A percentile compares a stretch with the other conserved stretches of the same genome.
These are phyloP conservation scores for Parsonsia alboflavescens DNA, from an alignment of 257 asterid species.

Conservation along the genomic window DNA sequence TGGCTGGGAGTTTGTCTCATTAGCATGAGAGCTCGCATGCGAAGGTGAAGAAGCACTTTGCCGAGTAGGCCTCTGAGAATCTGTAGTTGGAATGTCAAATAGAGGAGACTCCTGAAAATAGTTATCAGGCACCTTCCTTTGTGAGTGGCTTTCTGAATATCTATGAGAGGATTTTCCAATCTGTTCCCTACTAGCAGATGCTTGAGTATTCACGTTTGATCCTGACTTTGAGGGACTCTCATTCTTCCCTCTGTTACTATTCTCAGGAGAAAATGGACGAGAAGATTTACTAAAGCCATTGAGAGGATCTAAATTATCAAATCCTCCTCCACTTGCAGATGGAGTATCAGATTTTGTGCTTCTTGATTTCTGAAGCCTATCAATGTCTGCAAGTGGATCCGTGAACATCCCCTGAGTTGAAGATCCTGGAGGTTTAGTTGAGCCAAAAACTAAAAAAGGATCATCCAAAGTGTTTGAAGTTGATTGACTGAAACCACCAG, in stretches of 20 bases:
- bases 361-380: constrained; percentile 54
- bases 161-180: constrained; percentile 47
- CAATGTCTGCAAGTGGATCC: constrained; percentile 72
- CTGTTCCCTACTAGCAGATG: constrained; percentile 44
- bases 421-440: constrained; percentile 47
- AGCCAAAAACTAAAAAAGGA: constrained; percentile 69
- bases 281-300: constrained; percentile 48
- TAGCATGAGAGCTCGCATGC: constrained; percentile 20
- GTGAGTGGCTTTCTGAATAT: constrained; percentile 48
- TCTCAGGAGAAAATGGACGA: constrained; percentile 51
- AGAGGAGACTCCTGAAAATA: constrained; percentile 58
- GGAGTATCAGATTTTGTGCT: constrained; percentile 51
- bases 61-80: constrained; percentile 46
- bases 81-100: constrained; percentile 71
- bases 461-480: constrained; percentile 42
- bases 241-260: constrained; percentile 44
- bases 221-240: constrained; percentile 50
- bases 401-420: constrained; percentile 45
- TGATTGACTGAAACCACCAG: constrained; percentile 41
- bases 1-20: constrained; percentile 44
- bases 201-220: constrained; percentile 28
- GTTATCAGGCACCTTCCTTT: constrained; percentile 47
- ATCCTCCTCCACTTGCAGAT: constrained; percentile 52
- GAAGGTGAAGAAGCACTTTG: constrained; percentile 55
- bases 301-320: constrained; percentile 82